Evolutionary conservation across 805 yeast species (phyloP), one percentile per base, ranked within the genome.

Genomic region (Pichia cabralensis): DNA sequence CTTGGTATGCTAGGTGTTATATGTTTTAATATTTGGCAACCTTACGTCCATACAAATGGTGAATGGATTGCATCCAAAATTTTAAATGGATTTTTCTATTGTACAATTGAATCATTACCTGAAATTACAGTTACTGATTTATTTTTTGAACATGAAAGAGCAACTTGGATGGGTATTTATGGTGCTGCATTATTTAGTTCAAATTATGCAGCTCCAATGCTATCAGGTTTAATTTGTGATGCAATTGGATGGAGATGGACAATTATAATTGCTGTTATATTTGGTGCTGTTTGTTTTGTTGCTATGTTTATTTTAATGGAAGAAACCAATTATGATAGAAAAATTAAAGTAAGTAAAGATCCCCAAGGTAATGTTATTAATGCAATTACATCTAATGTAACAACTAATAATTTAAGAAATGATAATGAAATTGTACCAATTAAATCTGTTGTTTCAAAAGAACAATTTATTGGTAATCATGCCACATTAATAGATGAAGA

Each of bases 151-250:
- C 74, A 71, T 44, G 69, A 71, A 47, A 53, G 71, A 42, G 69
- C 70, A 6, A 53, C 59, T n/a, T 61, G 61, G 26, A 56, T 68
- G 60, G 64, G 66, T 24, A 46, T 71, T 17, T 75, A 75, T 48
- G 71, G 74, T 39, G 52, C 65, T 38, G 71, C 78, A 11, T 59
- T 77, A 13, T 61, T 73, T 24, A 62, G 64, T 10, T 71, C 76
- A 8, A 68, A 74, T 28, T 75, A 59, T 44, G 52, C 72, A 37
- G 80, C 79, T 4, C 80, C 80, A 5, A 58, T 74, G 45, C 61
- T 74, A 31, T 76, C 78, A 10, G 79, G 79, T 10, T 69, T 70
- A 43, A 69, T 75, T 36, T 62, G 64, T 21, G 63, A 66, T 32
- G 64, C 62, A 20, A 55, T 62, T 19, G 69, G 71, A 6, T 75